Conservation (phyloP, 2,329 filamentous ascomycete species). For the Mollisia scopiformis region DNA sequence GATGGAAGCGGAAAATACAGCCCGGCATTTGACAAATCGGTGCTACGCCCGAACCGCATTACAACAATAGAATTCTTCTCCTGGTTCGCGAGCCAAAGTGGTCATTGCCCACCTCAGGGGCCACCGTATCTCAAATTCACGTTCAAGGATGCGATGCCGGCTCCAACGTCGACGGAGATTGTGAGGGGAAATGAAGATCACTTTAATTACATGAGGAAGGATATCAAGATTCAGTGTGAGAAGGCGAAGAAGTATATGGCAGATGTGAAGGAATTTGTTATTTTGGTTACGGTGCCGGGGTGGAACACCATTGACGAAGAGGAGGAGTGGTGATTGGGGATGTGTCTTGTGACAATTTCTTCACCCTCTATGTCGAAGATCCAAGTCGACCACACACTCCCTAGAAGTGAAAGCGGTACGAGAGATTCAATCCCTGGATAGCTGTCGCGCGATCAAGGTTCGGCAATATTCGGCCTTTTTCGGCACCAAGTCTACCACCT, state of each 20-base stretch:
- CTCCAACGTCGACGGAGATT: slow-evolving; percentile 3
- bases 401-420: too few species aligned
- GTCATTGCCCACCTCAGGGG: not conserved
- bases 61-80: slow-evolving; percentile 10
- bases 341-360: too few species aligned
- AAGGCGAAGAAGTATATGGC: slow-evolving; percentile 9
- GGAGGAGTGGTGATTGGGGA: slow-evolving; percentile 13
- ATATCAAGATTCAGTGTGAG: slow-evolving; percentile 12
- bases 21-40: slow-evolving; percentile 9
- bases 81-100: slow-evolving; percentile 10
- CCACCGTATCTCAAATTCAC: slow-evolving; percentile 6
- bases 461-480: too few species aligned
- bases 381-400: too few species aligned
- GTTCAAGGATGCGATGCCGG: slow-evolving; percentile 19
- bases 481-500: too few species aligned
- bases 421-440: too few species aligned
- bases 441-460: too few species aligned
- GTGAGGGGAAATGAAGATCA: slow-evolving; percentile 14
- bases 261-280: slow-evolving; percentile 14
- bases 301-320: slow-evolving; percentile 3
- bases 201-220: slow-evolving; percentile 15
- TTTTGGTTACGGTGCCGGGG: slow-evolving; percentile 13
- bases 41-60: slow-evolving; percentile 11
- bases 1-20: slow-evolving; percentile 2
- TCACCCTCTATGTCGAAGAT: too few species aligned